Conservation (phyloP, 805 yeast genomes). For the Suhomyces sp. region DNA sequence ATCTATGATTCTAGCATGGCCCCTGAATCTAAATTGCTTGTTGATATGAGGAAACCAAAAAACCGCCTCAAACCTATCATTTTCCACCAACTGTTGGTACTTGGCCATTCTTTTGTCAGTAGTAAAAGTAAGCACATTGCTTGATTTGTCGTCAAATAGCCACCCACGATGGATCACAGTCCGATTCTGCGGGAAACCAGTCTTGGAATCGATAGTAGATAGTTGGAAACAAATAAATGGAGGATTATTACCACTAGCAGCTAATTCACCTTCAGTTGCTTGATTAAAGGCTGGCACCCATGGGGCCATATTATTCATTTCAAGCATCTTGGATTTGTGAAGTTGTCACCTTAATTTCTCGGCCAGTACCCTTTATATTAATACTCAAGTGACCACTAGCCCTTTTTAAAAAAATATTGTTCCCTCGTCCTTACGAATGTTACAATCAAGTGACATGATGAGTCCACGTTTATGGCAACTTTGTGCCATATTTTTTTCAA, state of each 20-base stretch:
- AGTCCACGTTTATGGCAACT: slow-evolving; percentile 3
- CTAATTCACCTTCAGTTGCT: slow-evolving; percentile 47
- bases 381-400: slow-evolving; percentile 1
- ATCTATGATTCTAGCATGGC: slow-evolving; percentile 52
- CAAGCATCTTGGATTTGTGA: slow-evolving; percentile 20
- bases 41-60: slow-evolving; percentile 62
- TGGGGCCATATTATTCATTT: slow-evolving; percentile 51
- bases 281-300: slow-evolving; percentile 70
- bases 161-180: slow-evolving; percentile 75
- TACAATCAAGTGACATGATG: neutral
- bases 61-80: slow-evolving; percentile 69
- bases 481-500: neutral
- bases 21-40: slow-evolving; percentile 73
- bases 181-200: slow-evolving; percentile 59
- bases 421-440: neutral
- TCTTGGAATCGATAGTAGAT: slow-evolving; percentile 54
- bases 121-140: slow-evolving; percentile 64
- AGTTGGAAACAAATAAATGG: slow-evolving; percentile 64
- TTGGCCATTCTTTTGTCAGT: slow-evolving; percentile 73
- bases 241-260: slow-evolving; percentile 21
- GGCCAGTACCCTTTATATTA: neutral
- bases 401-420: neutral
- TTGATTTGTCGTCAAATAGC: slow-evolving; percentile 63
- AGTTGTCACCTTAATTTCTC: neutral
- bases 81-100: slow-evolving; percentile 46